Conservation (phyloP, 2,329 filamentous ascomycete species). For the Ceratocystis destructans region DNA sequence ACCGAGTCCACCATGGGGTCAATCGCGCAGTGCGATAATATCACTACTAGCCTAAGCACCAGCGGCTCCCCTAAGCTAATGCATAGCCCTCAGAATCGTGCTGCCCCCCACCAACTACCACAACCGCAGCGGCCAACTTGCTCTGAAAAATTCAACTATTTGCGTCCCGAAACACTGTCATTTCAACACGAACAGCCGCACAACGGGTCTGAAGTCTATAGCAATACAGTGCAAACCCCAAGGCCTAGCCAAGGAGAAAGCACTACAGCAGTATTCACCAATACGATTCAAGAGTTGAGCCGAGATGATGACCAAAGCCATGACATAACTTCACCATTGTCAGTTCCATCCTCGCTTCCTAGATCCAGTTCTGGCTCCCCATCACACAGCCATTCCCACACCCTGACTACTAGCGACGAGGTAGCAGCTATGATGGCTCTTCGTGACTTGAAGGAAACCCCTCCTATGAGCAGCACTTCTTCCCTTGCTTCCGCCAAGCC, state of each 20-base stretch:
- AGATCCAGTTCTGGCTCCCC: slow-evolving; percentile 6
- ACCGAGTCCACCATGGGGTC: background rate
- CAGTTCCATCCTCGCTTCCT: slow-evolving; percentile 5
- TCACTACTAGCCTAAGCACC: background rate
- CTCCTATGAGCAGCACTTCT: background rate
- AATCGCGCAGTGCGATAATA: background rate
- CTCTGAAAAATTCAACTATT: background rate
- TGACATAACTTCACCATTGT: slow-evolving; percentile 13
- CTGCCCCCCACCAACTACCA: background rate
- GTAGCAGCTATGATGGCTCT: slow-evolving; percentile 17
- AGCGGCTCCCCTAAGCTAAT: background rate
- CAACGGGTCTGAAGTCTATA: background rate
- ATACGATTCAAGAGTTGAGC: background rate
- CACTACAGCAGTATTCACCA: background rate
- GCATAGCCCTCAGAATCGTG: background rate
- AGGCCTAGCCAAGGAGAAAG: background rate
- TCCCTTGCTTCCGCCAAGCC: background rate
- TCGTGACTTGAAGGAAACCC: slow-evolving; percentile 16
- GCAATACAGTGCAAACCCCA: background rate
- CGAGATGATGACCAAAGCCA: background rate
- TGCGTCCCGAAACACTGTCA: background rate
- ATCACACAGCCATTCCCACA: slow-evolving; percentile 11
- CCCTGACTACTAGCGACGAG: slow-evolving; percentile 16
- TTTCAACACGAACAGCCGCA: background rate
- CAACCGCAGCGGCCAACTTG: background rate